phyloP scores from a whole-genome alignment of 164 flowering plant genomes.

The Vitis cinerea region DNA sequence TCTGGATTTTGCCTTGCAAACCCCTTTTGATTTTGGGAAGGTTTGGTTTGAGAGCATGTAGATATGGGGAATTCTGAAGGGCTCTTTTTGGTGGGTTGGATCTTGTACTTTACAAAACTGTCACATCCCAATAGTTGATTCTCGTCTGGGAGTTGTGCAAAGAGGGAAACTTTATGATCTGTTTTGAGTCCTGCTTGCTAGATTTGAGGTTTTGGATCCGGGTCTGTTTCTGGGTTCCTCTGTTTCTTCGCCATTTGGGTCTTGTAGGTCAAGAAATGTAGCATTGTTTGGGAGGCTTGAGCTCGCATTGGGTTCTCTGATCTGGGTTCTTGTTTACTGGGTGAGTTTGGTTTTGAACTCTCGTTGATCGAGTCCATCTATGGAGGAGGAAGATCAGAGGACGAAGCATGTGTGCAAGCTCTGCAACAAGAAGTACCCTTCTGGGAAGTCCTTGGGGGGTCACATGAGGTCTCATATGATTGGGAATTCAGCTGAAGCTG shows the following conservation, averaged over 20 bases:
- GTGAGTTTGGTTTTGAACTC: neutral
- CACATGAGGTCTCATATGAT: constrained; percentile 35
- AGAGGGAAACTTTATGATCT: constrained; percentile 11
- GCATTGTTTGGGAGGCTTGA: constrained; percentile 4
- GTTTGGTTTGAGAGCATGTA: neutral
- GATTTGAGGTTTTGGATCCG: constrained; percentile 16
- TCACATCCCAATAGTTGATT: constrained; percentile 24
- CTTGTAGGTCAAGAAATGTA: constrained; percentile 16
- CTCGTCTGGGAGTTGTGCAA: neutral
- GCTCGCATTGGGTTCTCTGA: constrained; percentile 3
- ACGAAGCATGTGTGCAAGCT: constrained; percentile 33
- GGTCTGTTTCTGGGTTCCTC: constrained; percentile 5
- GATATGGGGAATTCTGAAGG: constrained; percentile 15
- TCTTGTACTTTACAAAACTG: constrained; percentile 27
- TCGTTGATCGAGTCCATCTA: constrained; percentile 6
- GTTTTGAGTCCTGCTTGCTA: neutral
- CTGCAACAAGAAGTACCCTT: constrained; percentile 34
- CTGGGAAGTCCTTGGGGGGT: constrained; percentile 44
- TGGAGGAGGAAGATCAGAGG: constrained; percentile 20
- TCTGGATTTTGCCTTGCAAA: neutral
- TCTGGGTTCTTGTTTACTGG: constrained; percentile 9
- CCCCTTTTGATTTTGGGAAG: neutral
- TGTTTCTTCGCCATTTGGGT: constrained; percentile 9
- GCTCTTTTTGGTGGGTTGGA: constrained; percentile 25
- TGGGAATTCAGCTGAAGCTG: constrained; percentile 15